These are phyloP conservation scores for Brassica incana DNA, from an alignment of 345 rosid species.

Conservation along the genomic window DNA sequence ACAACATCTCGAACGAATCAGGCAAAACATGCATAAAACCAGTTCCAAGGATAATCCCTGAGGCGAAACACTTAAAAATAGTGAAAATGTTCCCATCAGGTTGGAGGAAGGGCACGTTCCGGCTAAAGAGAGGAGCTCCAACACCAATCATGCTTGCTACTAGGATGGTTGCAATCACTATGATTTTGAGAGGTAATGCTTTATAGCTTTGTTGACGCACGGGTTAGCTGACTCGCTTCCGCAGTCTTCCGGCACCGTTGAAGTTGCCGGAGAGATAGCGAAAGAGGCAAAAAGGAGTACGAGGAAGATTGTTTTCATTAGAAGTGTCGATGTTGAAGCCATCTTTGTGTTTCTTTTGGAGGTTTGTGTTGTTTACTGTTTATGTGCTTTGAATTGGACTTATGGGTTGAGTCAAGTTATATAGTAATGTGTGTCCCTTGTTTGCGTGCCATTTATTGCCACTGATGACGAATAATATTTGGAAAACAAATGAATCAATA, in stretches of 20 bases:
- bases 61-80: too few relatives aligned
- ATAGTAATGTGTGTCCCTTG: constrained; percentile 36
- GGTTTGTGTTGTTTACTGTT: constrained; percentile 19
- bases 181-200: constrained; percentile 56
- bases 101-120: too few relatives aligned
- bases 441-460: constrained; percentile 32
- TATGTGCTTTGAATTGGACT: constrained; percentile 11
- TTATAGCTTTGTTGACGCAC: constrained; percentile 46
- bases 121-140: too few relatives aligned
- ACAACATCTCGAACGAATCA: constrained; percentile 72
- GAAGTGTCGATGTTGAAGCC: constrained; percentile 23
- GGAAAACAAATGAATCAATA: background rate
- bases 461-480: background rate
- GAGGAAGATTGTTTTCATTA: constrained; percentile 31
- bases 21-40: constrained; percentile 82
- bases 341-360: constrained; percentile 16
- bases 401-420: constrained; percentile 26
- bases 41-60: too few relatives aligned
- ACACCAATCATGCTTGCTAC: too few relatives aligned
- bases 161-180: constrained; percentile 42
- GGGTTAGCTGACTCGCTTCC: constrained; percentile 25
- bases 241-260: constrained; percentile 37
- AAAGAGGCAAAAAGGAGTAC: constrained; percentile 36
- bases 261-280: constrained; percentile 31
- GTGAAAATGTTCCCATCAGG: too few relatives aligned